Percentiles rank a stretch among this genome's conserved stretches.
Conservation (phyloP, 768 basidiomycete species). For the Hebeloma cylindrosporum region DNA sequence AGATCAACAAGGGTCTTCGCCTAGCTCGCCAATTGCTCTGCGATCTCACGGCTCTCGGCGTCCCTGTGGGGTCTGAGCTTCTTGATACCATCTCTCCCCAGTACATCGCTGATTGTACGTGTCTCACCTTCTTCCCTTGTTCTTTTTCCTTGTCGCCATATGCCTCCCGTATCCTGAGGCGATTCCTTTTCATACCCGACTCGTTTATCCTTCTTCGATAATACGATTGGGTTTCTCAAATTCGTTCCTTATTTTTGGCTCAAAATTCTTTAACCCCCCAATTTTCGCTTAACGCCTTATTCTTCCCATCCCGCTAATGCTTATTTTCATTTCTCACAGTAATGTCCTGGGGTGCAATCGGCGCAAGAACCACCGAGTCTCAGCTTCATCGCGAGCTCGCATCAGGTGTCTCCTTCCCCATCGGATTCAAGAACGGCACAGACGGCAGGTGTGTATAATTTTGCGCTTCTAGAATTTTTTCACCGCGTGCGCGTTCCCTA, state of each 20-base stretch:
- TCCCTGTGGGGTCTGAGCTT: constrained; percentile 94
- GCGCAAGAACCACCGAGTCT: constrained; percentile 95
- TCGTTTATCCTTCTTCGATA: too few relatives aligned
- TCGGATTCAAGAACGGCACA: constrained; percentile 99
- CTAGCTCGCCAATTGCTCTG: constrained; percentile 86
- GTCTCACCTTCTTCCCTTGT: constrained; percentile 1
- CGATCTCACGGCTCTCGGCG: constrained; percentile 84
- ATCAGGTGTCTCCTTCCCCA: constrained; percentile 95
- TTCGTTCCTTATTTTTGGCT: neutral
- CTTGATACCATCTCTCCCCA: constrained; percentile 81
- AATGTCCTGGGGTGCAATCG: constrained; percentile 93
- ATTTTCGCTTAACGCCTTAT: constrained; percentile 7
- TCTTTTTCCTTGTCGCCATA: neutral
- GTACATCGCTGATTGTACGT: constrained; percentile 73
- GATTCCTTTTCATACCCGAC: neutral
- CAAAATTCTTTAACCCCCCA: neutral
- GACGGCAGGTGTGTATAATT: constrained; percentile 66
- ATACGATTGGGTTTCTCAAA: too few relatives aligned
- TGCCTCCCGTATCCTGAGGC: neutral
- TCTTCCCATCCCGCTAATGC: neutral
- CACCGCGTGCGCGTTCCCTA: too few relatives aligned
- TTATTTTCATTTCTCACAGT: constrained; percentile 36
- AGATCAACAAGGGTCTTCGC: constrained; percentile 95
- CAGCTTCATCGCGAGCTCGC: constrained; percentile 97
- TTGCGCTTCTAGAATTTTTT: too few relatives aligned